These are phyloP conservation scores for Penicillium roqueforti DNA, from an alignment of 495 filamentous ascomycete species.

Conservation along the genomic window DNA sequence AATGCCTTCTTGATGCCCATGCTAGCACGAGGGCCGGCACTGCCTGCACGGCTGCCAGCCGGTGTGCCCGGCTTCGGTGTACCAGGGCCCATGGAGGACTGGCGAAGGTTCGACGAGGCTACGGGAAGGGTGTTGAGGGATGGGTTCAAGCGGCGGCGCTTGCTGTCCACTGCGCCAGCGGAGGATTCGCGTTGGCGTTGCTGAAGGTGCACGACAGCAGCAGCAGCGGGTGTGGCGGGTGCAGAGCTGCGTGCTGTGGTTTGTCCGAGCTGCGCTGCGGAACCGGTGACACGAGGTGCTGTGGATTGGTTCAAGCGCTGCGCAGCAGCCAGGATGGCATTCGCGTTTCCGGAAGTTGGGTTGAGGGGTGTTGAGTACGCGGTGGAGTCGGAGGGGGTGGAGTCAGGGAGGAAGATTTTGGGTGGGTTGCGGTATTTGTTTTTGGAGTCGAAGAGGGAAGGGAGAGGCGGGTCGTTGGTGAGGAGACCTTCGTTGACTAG, in stretches of 20 bases:
- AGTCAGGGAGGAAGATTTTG: slow-evolving; percentile 46
- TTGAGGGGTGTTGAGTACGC: slow-evolving; percentile 40
- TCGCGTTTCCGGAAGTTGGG: slow-evolving; percentile 41
- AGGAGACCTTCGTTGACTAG: slow-evolving; percentile 78
- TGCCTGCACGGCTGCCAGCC: slow-evolving; percentile 59
- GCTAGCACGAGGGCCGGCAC: slow-evolving; percentile 57
- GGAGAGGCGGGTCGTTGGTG: slow-evolving; percentile 68
- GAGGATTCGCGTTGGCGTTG: slow-evolving; percentile 72
- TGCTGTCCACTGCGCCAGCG: slow-evolving; percentile 65
- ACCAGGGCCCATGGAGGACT: slow-evolving; percentile 76
- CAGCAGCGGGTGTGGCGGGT: slow-evolving; percentile 61
- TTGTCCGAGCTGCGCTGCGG: slow-evolving; percentile 26
- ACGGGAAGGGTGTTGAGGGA: slow-evolving; percentile 61
- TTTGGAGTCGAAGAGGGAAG: slow-evolving; percentile 67
- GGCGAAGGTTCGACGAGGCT: slow-evolving; percentile 70
- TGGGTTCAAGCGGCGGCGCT: slow-evolving; percentile 67
- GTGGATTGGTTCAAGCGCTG: slow-evolving; percentile 45
- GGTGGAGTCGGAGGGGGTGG: slow-evolving; percentile 36
- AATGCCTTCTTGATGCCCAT: slow-evolving; percentile 46
- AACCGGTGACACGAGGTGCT: slow-evolving; percentile 19
- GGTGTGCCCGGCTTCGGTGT: slow-evolving; percentile 79
- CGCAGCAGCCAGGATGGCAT: slow-evolving; percentile 40
- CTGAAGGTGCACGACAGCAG: slow-evolving; percentile 53
- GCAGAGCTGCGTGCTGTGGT: slow-evolving; percentile 47
- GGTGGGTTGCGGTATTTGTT: slow-evolving; percentile 55